A percentile compares a stretch with the other conserved stretches of the same genome.
These are phyloP conservation scores for Avena atlantica DNA, from an alignment of 176 grass and related monocot genomes.

Conservation along the genomic window DNA sequence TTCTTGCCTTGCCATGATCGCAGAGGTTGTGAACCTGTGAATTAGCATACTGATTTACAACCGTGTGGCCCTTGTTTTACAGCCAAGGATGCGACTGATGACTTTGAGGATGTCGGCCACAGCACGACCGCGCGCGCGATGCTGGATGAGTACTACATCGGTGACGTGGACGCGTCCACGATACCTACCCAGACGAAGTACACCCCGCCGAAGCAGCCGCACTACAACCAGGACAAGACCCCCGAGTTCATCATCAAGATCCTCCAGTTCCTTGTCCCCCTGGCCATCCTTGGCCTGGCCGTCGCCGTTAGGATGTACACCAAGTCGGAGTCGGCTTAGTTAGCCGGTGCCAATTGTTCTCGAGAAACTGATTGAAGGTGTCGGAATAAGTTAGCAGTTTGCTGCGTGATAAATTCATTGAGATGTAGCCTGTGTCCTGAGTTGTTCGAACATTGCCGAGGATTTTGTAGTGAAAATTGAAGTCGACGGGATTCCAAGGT, in stretches of 20 bases:
- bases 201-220: slow-evolving; percentile 75
- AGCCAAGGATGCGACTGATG: slow-evolving; percentile 77
- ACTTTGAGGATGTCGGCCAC: slow-evolving; percentile 60
- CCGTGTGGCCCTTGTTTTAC: neutral
- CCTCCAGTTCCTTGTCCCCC: slow-evolving; percentile 56
- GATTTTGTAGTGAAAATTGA: neutral
- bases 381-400: slow-evolving; percentile 46
- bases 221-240: slow-evolving; percentile 94
- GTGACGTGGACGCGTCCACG: slow-evolving; percentile 58
- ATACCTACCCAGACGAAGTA: slow-evolving; percentile 70
- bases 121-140: slow-evolving; percentile 75
- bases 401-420: neutral
- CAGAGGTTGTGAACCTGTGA: neutral
- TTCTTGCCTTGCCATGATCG: neutral
- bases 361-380: neutral
- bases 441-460: slow-evolving; percentile 24
- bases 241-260: slow-evolving; percentile 66
- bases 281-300: slow-evolving; percentile 79
- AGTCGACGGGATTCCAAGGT: neutral
- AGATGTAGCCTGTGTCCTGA: slow-evolving; percentile 22
- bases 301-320: slow-evolving; percentile 88
- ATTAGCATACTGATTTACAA: neutral
- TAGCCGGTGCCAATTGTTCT: neutral
- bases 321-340: slow-evolving; percentile 63
- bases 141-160: slow-evolving; percentile 70